Conservation (phyloP, 129 eudicot species). For the Scalesia atractyloides region DNA sequence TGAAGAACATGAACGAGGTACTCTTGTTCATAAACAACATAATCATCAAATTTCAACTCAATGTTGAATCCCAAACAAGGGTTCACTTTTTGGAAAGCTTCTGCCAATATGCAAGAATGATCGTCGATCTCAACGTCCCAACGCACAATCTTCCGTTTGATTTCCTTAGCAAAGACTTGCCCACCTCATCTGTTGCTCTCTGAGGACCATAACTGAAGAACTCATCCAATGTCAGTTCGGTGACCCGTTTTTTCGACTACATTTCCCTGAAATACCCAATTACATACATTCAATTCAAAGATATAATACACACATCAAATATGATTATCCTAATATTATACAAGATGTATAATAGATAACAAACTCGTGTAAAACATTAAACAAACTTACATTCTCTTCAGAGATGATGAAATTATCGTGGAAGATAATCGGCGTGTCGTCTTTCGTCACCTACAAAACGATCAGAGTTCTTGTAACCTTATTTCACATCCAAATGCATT, state of each 20-base stretch:
- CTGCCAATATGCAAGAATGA: conserved; percentile 61
- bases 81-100: conserved; percentile 69
- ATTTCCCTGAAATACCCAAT: conserved; percentile 48
- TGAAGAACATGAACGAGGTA: conserved; percentile 54
- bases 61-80: conserved; percentile 84
- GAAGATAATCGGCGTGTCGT: conserved; percentile 72
- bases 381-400: conserved; percentile 55
- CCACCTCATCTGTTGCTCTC: conserved; percentile 46
- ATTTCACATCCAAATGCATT: conserved; percentile 12
- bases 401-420: conserved; percentile 83
- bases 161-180: conserved; percentile 68
- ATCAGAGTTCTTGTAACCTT: conserved; percentile 3
- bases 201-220: conserved; percentile 83
- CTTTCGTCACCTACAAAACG: conserved; percentile 79
- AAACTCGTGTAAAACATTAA: too few species aligned
- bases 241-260: conserved; percentile 67
- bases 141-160: conserved; percentile 56
- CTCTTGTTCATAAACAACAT: conserved; percentile 60
- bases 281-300: not conserved
- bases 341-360: too few species aligned
- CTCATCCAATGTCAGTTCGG: conserved; percentile 64
- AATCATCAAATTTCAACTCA: conserved; percentile 84
- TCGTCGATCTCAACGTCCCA: conserved; percentile 84
- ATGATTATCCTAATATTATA: too few species aligned
- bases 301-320: not conserved